Percentiles rank a stretch among this genome's conserved stretches.
Conservation (phyloP, 257 asterid species). For the Solanum piurae region DNA sequence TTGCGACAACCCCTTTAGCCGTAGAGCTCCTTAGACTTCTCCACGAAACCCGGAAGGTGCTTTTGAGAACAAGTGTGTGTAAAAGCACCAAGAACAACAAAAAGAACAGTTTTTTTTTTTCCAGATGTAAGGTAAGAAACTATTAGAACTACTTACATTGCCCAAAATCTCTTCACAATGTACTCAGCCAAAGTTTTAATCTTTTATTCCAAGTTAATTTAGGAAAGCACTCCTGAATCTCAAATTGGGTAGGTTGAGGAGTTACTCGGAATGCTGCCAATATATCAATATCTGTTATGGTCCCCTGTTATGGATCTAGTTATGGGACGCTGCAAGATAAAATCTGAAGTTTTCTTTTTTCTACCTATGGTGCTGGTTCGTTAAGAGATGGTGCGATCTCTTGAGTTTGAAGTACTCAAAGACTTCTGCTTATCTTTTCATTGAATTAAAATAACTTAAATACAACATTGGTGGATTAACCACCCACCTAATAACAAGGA, state of each 20-base stretch:
- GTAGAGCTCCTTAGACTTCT: constrained; percentile 27
- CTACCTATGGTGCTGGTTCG: too few species aligned
- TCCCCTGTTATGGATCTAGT: too few species aligned
- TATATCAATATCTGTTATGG: too few species aligned
- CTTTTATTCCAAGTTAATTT: background rate
- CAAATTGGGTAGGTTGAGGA: background rate
- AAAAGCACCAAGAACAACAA: constrained; percentile 87
- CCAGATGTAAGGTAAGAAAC: constrained; percentile 65
- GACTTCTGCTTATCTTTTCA: too few species aligned
- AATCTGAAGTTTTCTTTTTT: too few species aligned
- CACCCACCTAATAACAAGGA: too few species aligned
- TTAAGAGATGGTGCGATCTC: too few species aligned
- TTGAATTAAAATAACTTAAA: too few species aligned
- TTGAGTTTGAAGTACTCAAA: too few species aligned
- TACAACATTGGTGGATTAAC: too few species aligned
- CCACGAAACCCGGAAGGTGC: constrained; percentile 78
- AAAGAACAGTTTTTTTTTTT: constrained; percentile 41
- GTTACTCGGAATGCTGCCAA: too few species aligned
- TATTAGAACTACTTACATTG: background rate
- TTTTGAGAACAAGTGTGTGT: constrained; percentile 92
- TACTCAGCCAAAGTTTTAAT: background rate
- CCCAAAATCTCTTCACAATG: background rate
- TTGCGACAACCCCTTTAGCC: constrained; percentile 57
- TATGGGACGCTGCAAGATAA: too few species aligned
- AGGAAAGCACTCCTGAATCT: background rate